Base-by-base conservation (phyloP, 352 stramenopile species). In the Lagenidium giganteum region DNA sequence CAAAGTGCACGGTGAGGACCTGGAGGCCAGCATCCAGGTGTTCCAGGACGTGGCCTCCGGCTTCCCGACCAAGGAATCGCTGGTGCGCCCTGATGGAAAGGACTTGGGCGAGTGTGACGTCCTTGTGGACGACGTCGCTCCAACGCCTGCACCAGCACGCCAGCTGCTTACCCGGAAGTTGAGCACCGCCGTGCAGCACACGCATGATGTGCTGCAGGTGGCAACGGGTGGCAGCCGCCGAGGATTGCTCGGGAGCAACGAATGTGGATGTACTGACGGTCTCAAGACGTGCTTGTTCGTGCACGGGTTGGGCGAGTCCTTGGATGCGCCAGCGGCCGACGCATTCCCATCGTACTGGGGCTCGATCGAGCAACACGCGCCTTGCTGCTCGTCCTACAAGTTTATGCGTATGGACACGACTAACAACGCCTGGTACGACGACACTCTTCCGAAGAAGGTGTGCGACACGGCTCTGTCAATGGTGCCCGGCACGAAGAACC, bases 351-450 rank as follows among this genome's bases (percentile, higher is more conserved):
- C 14, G 3, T 68, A 70, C 42, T 74, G 58, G 51, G 55, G 58
- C 13, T 42, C 39, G 5, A 37, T 70, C 16, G 40, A 70, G 7
- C 33, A 45, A 8, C 20, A 46, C 20, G 25, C 58, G 17, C 48
- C 61, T 32, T 70, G 61, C 54, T 70, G 61, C 37, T 57, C 51
- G 9, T 46, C 38, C 11, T 37, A 50, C 31, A 64, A 56, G 47
- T 66, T 70, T 31, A 46, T 54, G 20, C 61, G 58, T 16, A 55
- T 70, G 22, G 53, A 70, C 49, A 58, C 57, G 11, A 32, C 42
- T 16, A 44, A 47, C 22, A 25, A 33, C 13, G 30, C 47, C 30
- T 70, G 61, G 61, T 51, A 59, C 41, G 48, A 29, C 27, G 32
- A 31, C 20, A 20, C 22, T 3, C 16, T 61, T 5, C 26, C 51